Base-by-base conservation (phyloP, 1,284 basidiomycete genomes). In the Cutaneotrichosporon cyanovorans region DNA sequence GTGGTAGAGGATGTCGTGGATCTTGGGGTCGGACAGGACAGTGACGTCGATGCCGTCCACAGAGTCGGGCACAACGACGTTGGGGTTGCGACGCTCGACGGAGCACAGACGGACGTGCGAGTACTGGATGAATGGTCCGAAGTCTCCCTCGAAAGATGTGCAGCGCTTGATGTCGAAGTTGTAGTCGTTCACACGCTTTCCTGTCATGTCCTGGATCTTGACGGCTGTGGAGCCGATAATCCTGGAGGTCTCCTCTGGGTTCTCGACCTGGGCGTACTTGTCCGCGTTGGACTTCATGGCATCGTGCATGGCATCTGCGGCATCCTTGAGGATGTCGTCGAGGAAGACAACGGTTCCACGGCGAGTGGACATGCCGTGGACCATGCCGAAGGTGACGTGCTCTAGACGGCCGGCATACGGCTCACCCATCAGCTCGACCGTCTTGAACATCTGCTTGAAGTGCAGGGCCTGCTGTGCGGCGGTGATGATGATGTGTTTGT, bases 401-500 rank as follows among this genome's bases (percentile, higher is more conserved):
- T 87, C 78, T 39, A 96, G 77, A 39, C 74, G 74, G 58, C 82
- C 77, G 2, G 91, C 91, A 83, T 85, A 96, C 9, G 82, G 79
- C 74, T 86, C 87, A 18, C 81, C 81, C 85, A 98, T 90, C 37
- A 97, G 77, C 56, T 90, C 80, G 42, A 97, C 79, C 21, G 93
- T 81, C 74, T 96, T 92, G 82, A 95, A 92, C 73, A 97, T 85
- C 65, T 97, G 93, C 5, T 84, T 79, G 37, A 90, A 77, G 68
- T 99, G 92, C 19, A 97, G 77, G 57, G 93, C 86, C 72, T 99
- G 95, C 66, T 95, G 91, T n/a, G 85, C 81, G 1, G 89, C 83
- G 38, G 95, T 82, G 64, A 96, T 90, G 73, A 93, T 93, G 66
- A 97, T 86, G 87, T 96, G 93, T 76, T 96, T 96, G 80, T 98